These are phyloP conservation scores for Hanseniaspora thailandica DNA, from an alignment of 805 yeast genomes.

Conservation along the genomic window DNA sequence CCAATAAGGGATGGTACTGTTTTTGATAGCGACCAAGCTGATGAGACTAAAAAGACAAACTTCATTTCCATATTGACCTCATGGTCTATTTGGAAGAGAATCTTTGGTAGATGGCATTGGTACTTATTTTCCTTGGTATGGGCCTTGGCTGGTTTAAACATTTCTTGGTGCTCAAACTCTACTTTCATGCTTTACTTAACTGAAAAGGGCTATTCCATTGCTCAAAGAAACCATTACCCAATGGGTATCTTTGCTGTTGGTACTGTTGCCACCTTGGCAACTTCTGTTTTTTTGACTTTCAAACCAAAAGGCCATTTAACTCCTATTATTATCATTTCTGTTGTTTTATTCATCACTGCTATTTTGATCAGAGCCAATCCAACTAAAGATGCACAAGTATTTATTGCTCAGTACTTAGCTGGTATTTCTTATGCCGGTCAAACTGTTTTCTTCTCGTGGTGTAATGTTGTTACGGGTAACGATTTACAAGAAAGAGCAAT, in stretches of 20 bases:
- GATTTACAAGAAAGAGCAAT: slow-evolving; percentile 55
- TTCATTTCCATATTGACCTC: slow-evolving; percentile 19
- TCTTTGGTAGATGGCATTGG: slow-evolving; percentile 45
- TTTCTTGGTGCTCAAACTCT: slow-evolving; percentile 37
- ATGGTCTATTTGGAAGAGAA: slow-evolving; percentile 34
- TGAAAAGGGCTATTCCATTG: slow-evolving; percentile 32
- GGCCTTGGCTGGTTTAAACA: slow-evolving; percentile 41
- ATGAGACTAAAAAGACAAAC: slow-evolving; percentile 29
- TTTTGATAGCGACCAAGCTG: not conserved
- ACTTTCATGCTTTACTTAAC: slow-evolving; percentile 40
- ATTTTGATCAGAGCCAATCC: slow-evolving; percentile 39
- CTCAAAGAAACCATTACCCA: slow-evolving; percentile 41
- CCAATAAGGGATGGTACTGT: slow-evolving; percentile 31
- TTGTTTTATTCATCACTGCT: slow-evolving; percentile 35
- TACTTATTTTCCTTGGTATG: slow-evolving; percentile 43
- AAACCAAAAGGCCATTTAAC: slow-evolving; percentile 40
- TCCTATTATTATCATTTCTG: slow-evolving; percentile 36
- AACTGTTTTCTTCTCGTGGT: slow-evolving; percentile 53
- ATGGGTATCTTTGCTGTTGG: slow-evolving; percentile 46
- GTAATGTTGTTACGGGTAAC: slow-evolving; percentile 44
- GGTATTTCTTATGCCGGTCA: slow-evolving; percentile 50
- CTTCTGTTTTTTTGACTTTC: slow-evolving; percentile 36
- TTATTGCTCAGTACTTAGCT: slow-evolving; percentile 45
- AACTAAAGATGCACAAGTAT: slow-evolving; percentile 30
- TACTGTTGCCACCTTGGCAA: slow-evolving; percentile 34